Evolutionary conservation across 768 basidiomycete genomes (phyloP), one percentile per base, ranked within the genome.

Genomic region (Mycena floridula): DNA sequence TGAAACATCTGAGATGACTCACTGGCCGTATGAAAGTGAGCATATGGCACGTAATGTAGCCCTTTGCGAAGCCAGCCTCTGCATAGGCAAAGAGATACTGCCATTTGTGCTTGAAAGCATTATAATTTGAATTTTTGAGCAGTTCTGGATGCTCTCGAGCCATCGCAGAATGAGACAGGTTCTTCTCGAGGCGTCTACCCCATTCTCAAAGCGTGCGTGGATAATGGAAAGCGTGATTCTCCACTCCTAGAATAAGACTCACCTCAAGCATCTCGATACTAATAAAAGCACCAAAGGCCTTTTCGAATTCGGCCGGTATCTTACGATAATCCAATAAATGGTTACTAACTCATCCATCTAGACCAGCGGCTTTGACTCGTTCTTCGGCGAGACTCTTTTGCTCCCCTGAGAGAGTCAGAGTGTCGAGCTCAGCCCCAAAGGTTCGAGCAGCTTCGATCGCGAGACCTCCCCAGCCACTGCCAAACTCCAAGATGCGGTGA

Each of bases 271-370:
- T 89, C 64, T 90, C 87, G 48, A 83, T 73, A 55, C 81, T 83
- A 40, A 90, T 72, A 53, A 86, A 80, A 5, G 84, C 76, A 54
- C 89, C 86, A 51, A 89, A 90, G 8, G 82, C 74, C 50, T 86
- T 82, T 63, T 87, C 81, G 59, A 85, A 94, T 42, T 84, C 76
- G n/a, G 78, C 64, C 11, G 86, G 83, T 20, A 90, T 85, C 50
- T 89, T 87, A 32, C 92, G 79, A 60, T 95, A 96, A 59, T 95
- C 92, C 67, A 93, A 74, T 35, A 95, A 70, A 60, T 93, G 90
- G 6, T 94, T 88, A 4, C 85, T 82, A 54, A 95, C 80, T 43
- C 74, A 74, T 41, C 73, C 72, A 50, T 82, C 68, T 25, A 89
- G 68, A 30, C 88, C 87, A 3, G 85, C 87, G 15, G 65, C 78